Base-by-base conservation (phyloP, 1,284 basidiomycete genomes). In the Ceratobasidium sp. region DNA sequence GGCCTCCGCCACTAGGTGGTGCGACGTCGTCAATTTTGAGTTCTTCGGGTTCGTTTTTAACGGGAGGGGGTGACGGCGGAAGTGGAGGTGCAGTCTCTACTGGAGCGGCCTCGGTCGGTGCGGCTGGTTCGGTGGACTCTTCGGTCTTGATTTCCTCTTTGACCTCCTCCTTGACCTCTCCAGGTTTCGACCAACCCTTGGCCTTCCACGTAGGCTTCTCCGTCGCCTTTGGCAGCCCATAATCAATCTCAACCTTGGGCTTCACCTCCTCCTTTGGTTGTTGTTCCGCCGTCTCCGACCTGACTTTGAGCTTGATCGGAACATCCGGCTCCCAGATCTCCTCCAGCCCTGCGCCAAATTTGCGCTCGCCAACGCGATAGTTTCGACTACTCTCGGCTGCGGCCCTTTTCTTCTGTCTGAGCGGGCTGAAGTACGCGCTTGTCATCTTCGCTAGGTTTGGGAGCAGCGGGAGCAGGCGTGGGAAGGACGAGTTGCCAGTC, bases 401-500 rank as follows among this genome's bases (percentile, higher is more conserved):
- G 3, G 60, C 60, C n/a, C 22, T 49, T 47, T 40, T 65, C 60
- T n/a, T 65, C 60, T 1, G 60, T 65, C 49, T 35, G 47, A 8
- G 60, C 60, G 15, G 49, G 32, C 25, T 65, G 60, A 10, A 65
- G 49, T 1, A 52, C 60, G 35, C 60, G 60, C 29, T 52, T 65
- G 13, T 17, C 35, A 43, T 22, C 35, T 17, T 35, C 32, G 25
- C 43, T 32, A 15, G 32, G 34, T 17, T 47, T 25, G 2, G 29
- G 52, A 22, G 38, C 32, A 12, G 50, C 27, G 17, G 56, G 31
- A 43, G 60, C 49, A 13, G 60, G 25, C 15, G 47, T 65, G 1
- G 60, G 60, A 17, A 53, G 47, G 15, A 65, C 60, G 29, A 65
- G 31, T 34, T 65, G 31, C 96, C 96, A 99, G 73, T 88, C 84